phyloP scores from a whole-genome alignment of 257 asterid species.

The Galeopsis tetrahit region DNA sequence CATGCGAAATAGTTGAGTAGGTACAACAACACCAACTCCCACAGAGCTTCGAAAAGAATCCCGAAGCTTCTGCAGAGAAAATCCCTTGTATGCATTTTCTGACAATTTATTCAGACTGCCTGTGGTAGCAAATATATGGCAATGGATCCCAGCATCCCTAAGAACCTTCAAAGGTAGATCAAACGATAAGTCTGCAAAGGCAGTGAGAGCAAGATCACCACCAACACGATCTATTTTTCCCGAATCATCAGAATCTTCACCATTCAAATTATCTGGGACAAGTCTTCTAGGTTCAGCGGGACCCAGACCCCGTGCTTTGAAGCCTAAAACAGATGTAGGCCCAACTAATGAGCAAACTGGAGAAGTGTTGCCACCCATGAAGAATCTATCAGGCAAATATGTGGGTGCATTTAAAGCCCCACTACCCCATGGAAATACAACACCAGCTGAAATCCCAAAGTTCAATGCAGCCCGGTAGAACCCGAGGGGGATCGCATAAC shows the following conservation, averaged over 20 bases:
- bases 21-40: slow-evolving; percentile 82
- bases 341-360: slow-evolving; percentile 87
- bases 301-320: slow-evolving; percentile 90
- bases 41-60: slow-evolving; percentile 82
- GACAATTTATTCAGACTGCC: slow-evolving; percentile 84
- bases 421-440: slow-evolving; percentile 82
- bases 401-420: slow-evolving; percentile 65
- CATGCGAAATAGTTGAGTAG: slow-evolving; percentile 88
- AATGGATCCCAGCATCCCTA: slow-evolving; percentile 89
- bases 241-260: slow-evolving; percentile 48
- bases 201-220: slow-evolving; percentile 93
- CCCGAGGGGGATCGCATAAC: slow-evolving; percentile 87
- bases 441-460: slow-evolving; percentile 78
- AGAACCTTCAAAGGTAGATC: slow-evolving; percentile 85
- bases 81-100: slow-evolving; percentile 60
- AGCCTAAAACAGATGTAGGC: slow-evolving; percentile 85
- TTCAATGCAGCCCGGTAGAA: slow-evolving; percentile 77
- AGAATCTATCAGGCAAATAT: slow-evolving; percentile 81
- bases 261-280: slow-evolving; percentile 43
- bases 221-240: slow-evolving; percentile 71
- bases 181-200: slow-evolving; percentile 89
- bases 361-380: slow-evolving; percentile 87
- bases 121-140: slow-evolving; percentile 83
- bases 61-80: slow-evolving; percentile 59
- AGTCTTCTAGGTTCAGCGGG: slow-evolving; percentile 82